Conservation (phyloP, 2,329 filamentous ascomycete genomes). For the Penicillium sp. region DNA sequence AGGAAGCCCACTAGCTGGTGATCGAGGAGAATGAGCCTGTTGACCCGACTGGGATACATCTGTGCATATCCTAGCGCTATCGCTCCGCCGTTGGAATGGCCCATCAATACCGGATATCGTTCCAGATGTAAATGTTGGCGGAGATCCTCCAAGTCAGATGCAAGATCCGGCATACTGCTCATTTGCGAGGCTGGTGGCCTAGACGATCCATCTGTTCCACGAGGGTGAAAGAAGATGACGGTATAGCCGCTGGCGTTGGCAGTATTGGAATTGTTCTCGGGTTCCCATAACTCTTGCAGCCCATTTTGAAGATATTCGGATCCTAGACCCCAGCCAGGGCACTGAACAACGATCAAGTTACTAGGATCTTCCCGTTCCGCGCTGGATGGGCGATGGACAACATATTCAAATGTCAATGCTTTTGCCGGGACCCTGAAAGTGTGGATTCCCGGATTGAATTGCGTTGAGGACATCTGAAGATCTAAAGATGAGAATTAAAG, state of each 20-base stretch:
- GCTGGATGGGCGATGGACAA: neutral
- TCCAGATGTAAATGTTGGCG: neutral
- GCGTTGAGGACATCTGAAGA: neutral
- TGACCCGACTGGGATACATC: neutral
- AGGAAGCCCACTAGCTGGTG: neutral
- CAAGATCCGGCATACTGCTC: slow-evolving; percentile 4
- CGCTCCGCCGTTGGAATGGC: slow-evolving; percentile 2
- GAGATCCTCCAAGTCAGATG: neutral
- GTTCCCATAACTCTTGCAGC: neutral
- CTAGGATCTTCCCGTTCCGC: neutral
- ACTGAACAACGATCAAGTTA: neutral
- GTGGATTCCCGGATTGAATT: neutral
- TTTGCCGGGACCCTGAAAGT: neutral
- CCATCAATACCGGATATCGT: neutral
- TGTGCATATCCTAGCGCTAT: slow-evolving; percentile 1
- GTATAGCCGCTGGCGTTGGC: neutral
- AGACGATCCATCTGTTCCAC: neutral
- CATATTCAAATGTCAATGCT: neutral
- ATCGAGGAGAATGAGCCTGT: neutral
- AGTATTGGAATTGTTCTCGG: neutral
- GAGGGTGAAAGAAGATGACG: neutral
- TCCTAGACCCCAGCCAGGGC: slow-evolving; percentile 1
- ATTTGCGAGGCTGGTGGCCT: neutral
- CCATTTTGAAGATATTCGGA: neutral
- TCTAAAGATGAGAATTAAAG: neutral